A percentile compares a stretch with the other conserved stretches of the same genome.
Evolutionary conservation across 495 filamentous ascomycete genomes (phyloP).

Genomic region (Friedmanniomyces endolithicus): DNA sequence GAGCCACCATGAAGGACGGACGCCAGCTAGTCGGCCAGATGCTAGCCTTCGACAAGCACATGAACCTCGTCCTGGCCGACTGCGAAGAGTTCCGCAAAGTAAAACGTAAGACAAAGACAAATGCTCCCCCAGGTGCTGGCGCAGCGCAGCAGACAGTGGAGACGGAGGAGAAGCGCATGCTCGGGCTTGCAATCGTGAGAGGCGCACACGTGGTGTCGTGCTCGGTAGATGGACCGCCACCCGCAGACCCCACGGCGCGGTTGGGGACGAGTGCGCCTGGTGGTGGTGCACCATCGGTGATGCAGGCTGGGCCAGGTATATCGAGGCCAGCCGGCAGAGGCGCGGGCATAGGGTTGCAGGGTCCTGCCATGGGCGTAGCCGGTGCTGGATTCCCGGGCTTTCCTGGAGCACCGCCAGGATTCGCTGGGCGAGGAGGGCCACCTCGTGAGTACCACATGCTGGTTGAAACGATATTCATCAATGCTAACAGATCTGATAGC

Average conservation of each 20-base stretch:
- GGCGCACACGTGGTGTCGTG: slow-evolving; percentile 87
- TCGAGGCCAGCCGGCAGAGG: slow-evolving; percentile 86
- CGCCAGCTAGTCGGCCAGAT: slow-evolving; percentile 95
- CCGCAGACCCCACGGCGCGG: slow-evolving; percentile 81
- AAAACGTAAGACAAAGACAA: slow-evolving; percentile 71
- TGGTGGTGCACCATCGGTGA: slow-evolving; percentile 48
- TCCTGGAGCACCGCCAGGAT: slow-evolving; percentile 58
- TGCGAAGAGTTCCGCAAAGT: slow-evolving; percentile 97
- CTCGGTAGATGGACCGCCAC: slow-evolving; percentile 93
- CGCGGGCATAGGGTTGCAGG: slow-evolving; percentile 72
- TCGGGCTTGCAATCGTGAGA: slow-evolving; percentile 89
- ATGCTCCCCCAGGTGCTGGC: slow-evolving; percentile 51
- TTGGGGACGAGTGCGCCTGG: slow-evolving; percentile 65
- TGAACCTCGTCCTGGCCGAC: slow-evolving; percentile 98
- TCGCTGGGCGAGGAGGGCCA: slow-evolving; percentile 61
- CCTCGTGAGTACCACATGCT: slow-evolving; percentile 23
- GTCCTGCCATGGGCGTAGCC: slow-evolving; percentile 81
- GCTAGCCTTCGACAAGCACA: slow-evolving; percentile 98
- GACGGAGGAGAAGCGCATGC: slow-evolving; percentile 88
- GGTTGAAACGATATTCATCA: neutral
- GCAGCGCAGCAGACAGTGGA: slow-evolving; percentile 39
- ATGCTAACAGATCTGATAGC: slow-evolving; percentile 19
- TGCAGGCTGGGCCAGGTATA: slow-evolving; percentile 78
- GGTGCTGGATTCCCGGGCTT: slow-evolving; percentile 56
- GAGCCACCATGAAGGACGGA: slow-evolving; percentile 87